Percentiles rank a stretch among this genome's conserved stretches.
phyloP scores from a whole-genome alignment of 2,329 filamentous ascomycete species.

The Stagonosporopsis tanaceti region DNA sequence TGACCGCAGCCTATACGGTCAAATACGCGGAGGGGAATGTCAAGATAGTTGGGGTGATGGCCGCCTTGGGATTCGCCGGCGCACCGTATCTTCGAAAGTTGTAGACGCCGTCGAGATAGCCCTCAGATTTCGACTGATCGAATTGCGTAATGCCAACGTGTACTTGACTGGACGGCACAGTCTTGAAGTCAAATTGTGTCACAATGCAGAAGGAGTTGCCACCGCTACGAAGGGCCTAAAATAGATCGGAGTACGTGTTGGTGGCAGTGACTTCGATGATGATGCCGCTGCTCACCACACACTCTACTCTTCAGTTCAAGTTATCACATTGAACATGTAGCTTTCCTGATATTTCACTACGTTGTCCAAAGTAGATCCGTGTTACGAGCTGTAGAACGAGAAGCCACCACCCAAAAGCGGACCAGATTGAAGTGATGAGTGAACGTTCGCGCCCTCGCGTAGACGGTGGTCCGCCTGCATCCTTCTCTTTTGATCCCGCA shows the following conservation, averaged over 20 bases:
- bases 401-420: slow-evolving; percentile 38
- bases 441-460: slow-evolving; percentile 3
- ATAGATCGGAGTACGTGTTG: slow-evolving; percentile 40
- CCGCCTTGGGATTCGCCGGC: slow-evolving; percentile 27
- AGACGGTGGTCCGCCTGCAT: neutral
- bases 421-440: too few species aligned
- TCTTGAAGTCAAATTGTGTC: slow-evolving; percentile 29
- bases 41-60: slow-evolving; percentile 31
- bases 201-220: slow-evolving; percentile 37
- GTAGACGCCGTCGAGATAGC: slow-evolving; percentile 32
- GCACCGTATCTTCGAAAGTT: slow-evolving; percentile 30
- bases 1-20: slow-evolving; percentile 26
- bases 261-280: slow-evolving; percentile 31
- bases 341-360: slow-evolving; percentile 33
- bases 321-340: neutral
- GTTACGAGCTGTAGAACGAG: slow-evolving; percentile 30
- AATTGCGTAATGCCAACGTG: slow-evolving; percentile 28
- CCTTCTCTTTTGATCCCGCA: slow-evolving; percentile 6
- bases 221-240: slow-evolving; percentile 43
- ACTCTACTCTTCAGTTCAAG: slow-evolving; percentile 19
- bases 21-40: slow-evolving; percentile 22
- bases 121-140: slow-evolving; percentile 17
- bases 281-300: slow-evolving; percentile 35
- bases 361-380: slow-evolving; percentile 32
- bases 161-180: slow-evolving; percentile 19